These are phyloP conservation scores for Rhytidiadelphus loreus DNA, from an alignment of 225 moss, liverwort and hornwort genomes.

Conservation along the genomic window DNA sequence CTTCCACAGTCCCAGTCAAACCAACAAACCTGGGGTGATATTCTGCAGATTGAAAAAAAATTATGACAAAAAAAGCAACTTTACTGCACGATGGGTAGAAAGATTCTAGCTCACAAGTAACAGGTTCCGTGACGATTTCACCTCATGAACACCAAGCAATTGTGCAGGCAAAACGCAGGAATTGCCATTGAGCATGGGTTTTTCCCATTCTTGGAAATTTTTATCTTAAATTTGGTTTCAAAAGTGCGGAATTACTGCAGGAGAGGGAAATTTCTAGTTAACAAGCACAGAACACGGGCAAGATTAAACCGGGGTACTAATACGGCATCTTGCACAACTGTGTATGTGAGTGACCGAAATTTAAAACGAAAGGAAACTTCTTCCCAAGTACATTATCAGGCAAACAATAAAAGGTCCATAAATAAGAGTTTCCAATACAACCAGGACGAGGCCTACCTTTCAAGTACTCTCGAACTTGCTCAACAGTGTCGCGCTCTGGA, in stretches of 20 bases:
- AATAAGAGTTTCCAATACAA: neutral
- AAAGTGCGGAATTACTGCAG: neutral
- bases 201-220: neutral
- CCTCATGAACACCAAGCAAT: neutral
- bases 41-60: constrained; percentile 22
- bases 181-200: neutral
- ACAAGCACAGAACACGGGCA: neutral
- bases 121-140: neutral
- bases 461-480: constrained; percentile 81
- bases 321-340: neutral
- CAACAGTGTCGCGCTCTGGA: constrained; percentile 84
- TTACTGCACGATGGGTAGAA: neutral
- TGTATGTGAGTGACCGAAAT: neutral
- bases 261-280: neutral
- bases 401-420: neutral
- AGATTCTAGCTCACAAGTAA: neutral
- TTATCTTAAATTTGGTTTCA: neutral
- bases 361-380: neutral
- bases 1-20: constrained; percentile 64
- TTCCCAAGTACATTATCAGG: neutral
- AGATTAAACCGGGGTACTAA: neutral
- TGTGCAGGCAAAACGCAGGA: neutral
- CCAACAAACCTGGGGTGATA: constrained; percentile 79
- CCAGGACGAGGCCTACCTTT: constrained; percentile 33
- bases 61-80: neutral